Percentiles rank a stretch among this genome's conserved stretches.
Conservation (phyloP, 2,329 filamentous ascomycete genomes). For the Fusarium pseudograminearum region DNA sequence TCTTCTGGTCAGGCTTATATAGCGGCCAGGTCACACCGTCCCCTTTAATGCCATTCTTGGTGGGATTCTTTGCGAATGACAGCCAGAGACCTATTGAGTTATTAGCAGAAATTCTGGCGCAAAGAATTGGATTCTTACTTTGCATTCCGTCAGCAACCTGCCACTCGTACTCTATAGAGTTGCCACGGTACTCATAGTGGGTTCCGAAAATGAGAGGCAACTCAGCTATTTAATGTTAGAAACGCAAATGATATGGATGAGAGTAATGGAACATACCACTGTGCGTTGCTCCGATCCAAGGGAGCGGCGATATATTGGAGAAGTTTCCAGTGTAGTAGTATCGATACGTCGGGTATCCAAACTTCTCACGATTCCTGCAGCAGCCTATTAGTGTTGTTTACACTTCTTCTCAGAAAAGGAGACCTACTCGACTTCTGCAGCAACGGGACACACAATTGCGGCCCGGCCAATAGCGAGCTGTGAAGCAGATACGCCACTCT, state of each 20-base stretch:
- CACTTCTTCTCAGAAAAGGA: fast-evolving
- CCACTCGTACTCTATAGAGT: conserved; percentile 22
- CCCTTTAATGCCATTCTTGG: background rate
- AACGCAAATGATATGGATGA: fast-evolving
- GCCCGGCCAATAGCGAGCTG: conserved; percentile 5
- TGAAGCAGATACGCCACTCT: background rate
- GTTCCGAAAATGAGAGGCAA: conserved; percentile 18
- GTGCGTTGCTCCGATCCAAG: conserved; percentile 12
- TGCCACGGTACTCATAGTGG: conserved; percentile 17
- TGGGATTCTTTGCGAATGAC: background rate
- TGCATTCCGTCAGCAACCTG: conserved; percentile 16
- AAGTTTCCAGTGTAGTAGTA: conserved; percentile 27
- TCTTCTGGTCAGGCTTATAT: background rate
- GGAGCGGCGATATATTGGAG: conserved; percentile 17
- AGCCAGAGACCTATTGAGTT: background rate
- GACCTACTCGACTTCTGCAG: conserved; percentile 13
- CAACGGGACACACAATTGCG: conserved; percentile 18
- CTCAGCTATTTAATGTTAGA: background rate
- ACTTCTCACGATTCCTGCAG: background rate
- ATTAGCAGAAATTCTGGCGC: background rate
- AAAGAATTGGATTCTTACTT: background rate
- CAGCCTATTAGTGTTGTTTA: fast-evolving
- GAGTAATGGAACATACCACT: background rate
- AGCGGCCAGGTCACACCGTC: conserved; percentile 4
- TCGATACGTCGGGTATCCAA: conserved; percentile 15